Evolutionary conservation across 441 rosid genomes (phyloP), one percentile per base, ranked within the genome.

Genomic region (Syzygium syzygioides): DNA sequence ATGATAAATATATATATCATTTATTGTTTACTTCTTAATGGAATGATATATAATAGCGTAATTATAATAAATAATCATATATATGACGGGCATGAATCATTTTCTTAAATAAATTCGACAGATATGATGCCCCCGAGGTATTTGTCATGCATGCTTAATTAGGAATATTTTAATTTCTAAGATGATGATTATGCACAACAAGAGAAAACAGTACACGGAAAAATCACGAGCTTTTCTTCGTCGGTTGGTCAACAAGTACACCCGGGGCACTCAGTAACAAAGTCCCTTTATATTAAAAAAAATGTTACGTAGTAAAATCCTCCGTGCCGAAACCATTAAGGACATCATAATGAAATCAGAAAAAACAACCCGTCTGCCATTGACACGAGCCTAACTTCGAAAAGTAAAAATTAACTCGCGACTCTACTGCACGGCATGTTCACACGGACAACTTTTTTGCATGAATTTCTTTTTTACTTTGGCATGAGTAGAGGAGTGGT

Each of bases 151-250:
- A 45, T 45, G 48, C 48, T 45, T 45, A 45, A 60, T 14, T 3
- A 41, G n/a, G 52, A 23, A 76, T 20, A 41, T 41, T 4, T 2
- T 41, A 12, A 14, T 23, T 76, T 76, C 13, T 13, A 41, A 76
- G 83, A 23, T 2, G 17, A 12, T 0, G 52, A 14, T 76, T 23
- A 76, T n/a, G 3, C 79, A 13, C 10, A 37, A 19, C 45, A 34
- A 12, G 26, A 34, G 11, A 20, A 71, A 34, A 34, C 26, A 12
- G 3, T 20, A 37, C 52, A 71, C 30, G 13, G 28, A 71, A 68
- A 68, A 71, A 19, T 34, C 80, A 37, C 1, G 4, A 20, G n/a
- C 48, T 71, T 71, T 64, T 1, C 1, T 17, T 10, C 0, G 9
- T 30, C 4, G 1, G 37, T 64, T 7, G 6, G 20, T 30, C 32